A percentile compares a stretch with the other conserved stretches of the same genome.
Conservation (phyloP, 2,329 filamentous ascomycete species). For the Trichoderma afroharzianum region DNA sequence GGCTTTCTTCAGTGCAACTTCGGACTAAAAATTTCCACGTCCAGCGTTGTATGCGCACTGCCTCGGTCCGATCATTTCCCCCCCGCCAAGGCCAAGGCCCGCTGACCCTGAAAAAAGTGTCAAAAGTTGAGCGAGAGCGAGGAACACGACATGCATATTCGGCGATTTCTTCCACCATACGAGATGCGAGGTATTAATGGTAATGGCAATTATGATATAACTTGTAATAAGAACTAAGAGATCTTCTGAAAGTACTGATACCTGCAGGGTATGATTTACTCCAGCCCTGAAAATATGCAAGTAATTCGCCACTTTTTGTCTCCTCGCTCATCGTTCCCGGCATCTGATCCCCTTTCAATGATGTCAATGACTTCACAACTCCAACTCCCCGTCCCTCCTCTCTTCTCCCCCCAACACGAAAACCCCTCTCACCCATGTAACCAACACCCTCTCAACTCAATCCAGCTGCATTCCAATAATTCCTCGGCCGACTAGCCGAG, state of each 20-base stretch:
- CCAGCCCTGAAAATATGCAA: neutral
- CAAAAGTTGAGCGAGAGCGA: neutral
- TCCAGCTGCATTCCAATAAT: neutral
- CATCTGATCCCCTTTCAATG: neutral
- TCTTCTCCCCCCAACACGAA: neutral
- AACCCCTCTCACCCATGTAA: neutral
- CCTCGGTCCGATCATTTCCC: slow-evolving; percentile 2
- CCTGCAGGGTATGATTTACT: neutral
- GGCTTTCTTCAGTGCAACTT: neutral
- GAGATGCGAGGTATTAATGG: neutral
- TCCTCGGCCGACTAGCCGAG: neutral
- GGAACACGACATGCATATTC: neutral
- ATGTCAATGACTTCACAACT: neutral
- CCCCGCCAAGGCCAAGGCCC: slow-evolving; percentile 5
- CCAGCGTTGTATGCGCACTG: neutral
- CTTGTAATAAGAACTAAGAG: too few species aligned
- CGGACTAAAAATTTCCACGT: neutral
- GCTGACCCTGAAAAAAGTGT: neutral
- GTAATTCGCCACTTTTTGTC: neutral
- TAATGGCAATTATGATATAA: too few species aligned
- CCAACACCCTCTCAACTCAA: neutral
- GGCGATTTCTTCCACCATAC: neutral
- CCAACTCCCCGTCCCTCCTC: neutral
- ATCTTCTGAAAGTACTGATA: neutral
- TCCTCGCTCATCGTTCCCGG: neutral